These are phyloP conservation scores for Nematodospora anomalae DNA, from an alignment of 1,139 yeast species.

Conservation along the genomic window DNA sequence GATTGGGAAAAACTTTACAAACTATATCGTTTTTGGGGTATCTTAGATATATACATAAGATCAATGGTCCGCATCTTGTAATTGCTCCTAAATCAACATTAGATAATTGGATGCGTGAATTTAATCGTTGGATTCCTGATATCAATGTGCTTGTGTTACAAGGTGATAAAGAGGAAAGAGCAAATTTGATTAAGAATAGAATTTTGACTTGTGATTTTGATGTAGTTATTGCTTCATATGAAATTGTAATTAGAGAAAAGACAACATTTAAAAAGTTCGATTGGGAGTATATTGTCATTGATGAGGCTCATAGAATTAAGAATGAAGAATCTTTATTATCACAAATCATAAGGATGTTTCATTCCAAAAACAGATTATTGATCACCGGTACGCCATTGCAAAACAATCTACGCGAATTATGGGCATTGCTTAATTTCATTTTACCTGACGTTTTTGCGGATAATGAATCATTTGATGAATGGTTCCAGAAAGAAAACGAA, in stretches of 20 bases:
- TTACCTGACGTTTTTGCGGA: constrained; percentile 79
- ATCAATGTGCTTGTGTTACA: constrained; percentile 66
- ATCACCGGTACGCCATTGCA: constrained; percentile 84
- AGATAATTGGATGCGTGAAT: constrained; percentile 80
- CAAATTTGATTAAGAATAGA: constrained; percentile 48
- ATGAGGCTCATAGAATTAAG: constrained; percentile 81
- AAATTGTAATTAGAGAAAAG: constrained; percentile 74
- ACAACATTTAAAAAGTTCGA: constrained; percentile 59
- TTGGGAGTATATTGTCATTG: constrained; percentile 76
- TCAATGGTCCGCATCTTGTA: constrained; percentile 72
- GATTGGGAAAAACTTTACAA: constrained; percentile 92
- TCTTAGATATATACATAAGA: constrained; percentile 56
- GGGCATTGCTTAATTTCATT: constrained; percentile 76
- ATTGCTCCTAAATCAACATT: constrained; percentile 78
- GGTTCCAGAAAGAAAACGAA: constrained; percentile 50
- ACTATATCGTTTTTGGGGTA: constrained; percentile 83
- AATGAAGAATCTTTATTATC: constrained; percentile 75
- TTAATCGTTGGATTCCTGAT: constrained; percentile 77
- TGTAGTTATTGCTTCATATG: constrained; percentile 72
- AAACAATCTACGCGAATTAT: constrained; percentile 73
- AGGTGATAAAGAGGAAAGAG: constrained; percentile 71
- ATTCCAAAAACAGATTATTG: constrained; percentile 64
- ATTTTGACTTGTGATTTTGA: constrained; percentile 67
- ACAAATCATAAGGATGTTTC: constrained; percentile 72
- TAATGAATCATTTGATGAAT: constrained; percentile 69